phyloP scores from a whole-genome alignment of 2,329 filamentous ascomycete genomes.

The Beauveria bassiana region DNA sequence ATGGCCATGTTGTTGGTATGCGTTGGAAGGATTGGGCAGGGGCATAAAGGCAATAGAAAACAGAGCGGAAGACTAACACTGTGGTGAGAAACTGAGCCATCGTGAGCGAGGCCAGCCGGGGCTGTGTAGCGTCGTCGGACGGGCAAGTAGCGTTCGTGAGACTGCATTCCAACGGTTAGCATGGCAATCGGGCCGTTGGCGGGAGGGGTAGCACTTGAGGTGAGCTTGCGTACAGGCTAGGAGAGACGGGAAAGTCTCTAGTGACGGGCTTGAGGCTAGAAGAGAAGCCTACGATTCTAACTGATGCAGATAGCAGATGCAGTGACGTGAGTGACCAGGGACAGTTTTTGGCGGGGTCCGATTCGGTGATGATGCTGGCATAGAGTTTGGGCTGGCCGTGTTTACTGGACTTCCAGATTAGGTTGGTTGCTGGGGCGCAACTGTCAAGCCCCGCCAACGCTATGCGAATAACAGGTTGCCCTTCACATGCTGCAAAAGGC shows the following conservation, averaged over 20 bases:
- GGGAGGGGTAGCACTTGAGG: neutral
- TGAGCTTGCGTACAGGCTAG: neutral
- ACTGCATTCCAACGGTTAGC: slow-evolving; percentile 35
- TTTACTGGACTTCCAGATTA: slow-evolving; percentile 14
- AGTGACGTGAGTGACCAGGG: neutral
- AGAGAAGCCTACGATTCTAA: neutral
- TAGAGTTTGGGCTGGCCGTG: slow-evolving; percentile 1
- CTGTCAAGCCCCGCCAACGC: neutral
- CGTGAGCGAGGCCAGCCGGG: slow-evolving; percentile 13
- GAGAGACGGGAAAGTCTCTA: too few relatives aligned
- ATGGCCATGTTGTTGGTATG: slow-evolving; percentile 14
- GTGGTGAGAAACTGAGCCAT: slow-evolving; percentile 37
- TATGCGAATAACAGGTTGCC: too few relatives aligned
- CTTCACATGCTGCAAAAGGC: too few relatives aligned
- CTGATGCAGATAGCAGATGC: slow-evolving; percentile 1
- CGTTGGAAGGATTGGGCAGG: slow-evolving; percentile 2
- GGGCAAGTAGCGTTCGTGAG: neutral
- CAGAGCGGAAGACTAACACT: slow-evolving; percentile 27
- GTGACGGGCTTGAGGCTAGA: neutral
- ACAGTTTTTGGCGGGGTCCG: slow-evolving; percentile 1
- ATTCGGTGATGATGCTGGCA: slow-evolving; percentile 7
- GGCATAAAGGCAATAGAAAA: neutral
- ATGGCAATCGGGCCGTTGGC: slow-evolving; percentile 25
- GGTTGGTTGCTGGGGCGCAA: slow-evolving; percentile 12
- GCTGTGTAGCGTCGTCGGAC: slow-evolving; percentile 10